Base-by-base conservation (phyloP, 2,329 filamentous ascomycete genomes). In the Fusarium sororula region DNA sequence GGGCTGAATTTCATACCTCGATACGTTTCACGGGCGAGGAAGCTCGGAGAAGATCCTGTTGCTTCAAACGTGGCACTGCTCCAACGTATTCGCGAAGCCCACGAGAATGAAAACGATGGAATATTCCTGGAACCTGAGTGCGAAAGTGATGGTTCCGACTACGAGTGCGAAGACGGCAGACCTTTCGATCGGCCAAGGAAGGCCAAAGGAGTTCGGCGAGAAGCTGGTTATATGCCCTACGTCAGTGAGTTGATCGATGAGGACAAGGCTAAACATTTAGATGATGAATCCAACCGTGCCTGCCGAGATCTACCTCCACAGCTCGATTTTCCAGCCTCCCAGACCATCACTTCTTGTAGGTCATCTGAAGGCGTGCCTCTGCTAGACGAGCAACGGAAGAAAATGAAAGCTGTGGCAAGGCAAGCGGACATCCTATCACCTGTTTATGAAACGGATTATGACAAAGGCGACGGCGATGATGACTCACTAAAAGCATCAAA, bases 21-120 rank as follows among this genome's bases (percentile, higher is more conserved):
- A 20, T 70, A 67, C 30, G 45, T 69, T 14, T 76, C 74, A 26
- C 70, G 79, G 54, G 76, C 73, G 42, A 77, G 79, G 22, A 72
- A 63, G 24, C 61, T 81, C 6, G 79, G 79, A 37, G 77, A 79
- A 57, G 41, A 56, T 11, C 60, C 73, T 11, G 35, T 75, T 53
- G 63, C 74, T n/a, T 62, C 59, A 38, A 61, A 32, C 22, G 48
- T 24, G 17, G 58, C 32, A 22, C 48, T 74, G 15, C 54, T 53
- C n/a, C 35, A 60, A 53, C 48, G 14, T 20, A 17, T 63, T n/a
- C 24, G 58, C n/a, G 22, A 59, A 22, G 47, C 41, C 8, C 30
- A 20, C n/a, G n/a, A 35, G 30, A 20, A n/a, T 5, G 18, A 22
- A 24, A 20, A 12, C 7, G 37, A 38, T 7, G 7, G 11, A 12